Evolutionary conservation across 2,329 filamentous ascomycete genomes (phyloP).

Genomic region (Cladosporium sphaerospermum): DNA sequence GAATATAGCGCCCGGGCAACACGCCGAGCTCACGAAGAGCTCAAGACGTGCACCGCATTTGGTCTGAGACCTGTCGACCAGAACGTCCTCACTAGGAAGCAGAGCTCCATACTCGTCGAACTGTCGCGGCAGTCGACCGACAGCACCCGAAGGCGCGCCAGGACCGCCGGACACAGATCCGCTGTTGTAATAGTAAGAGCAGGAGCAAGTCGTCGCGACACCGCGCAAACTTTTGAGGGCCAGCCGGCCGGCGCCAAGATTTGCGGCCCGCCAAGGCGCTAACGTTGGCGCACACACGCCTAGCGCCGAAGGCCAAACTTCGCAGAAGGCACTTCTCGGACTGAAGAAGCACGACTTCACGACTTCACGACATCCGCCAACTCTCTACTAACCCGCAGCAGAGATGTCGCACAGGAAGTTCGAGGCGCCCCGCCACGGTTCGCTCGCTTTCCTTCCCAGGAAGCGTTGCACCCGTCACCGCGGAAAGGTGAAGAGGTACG

Average conservation of each 20-base stretch:
- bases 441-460: conserved; percentile 52
- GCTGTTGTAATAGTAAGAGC: conserved; percentile 42
- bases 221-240: conserved; percentile 10
- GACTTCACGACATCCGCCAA: conserved; percentile 2
- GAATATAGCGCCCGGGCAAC: conserved; percentile 73
- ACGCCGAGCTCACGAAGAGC: conserved; percentile 61
- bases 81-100: conserved; percentile 66
- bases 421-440: conserved; percentile 89
- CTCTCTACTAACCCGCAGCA: conserved; percentile 11
- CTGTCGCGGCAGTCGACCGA: conserved; percentile 76
- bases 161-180: conserved; percentile 86
- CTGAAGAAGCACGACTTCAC: conserved; percentile 3
- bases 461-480: conserved; percentile 93
- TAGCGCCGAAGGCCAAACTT: conserved; percentile 3
- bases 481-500: conserved; percentile 96
- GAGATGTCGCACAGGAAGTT: conserved; percentile 58
- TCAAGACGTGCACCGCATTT: conserved; percentile 47
- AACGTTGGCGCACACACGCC: conserved; percentile 1
- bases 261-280: background rate
- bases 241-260: background rate
- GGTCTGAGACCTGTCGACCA: conserved; percentile 93
- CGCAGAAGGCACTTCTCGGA: background rate
- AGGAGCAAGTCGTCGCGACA: background rate
- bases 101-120: conserved; percentile 84
- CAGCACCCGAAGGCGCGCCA: conserved; percentile 49